Evolutionary conservation across 148 eudicot genomes (phyloP).

Genomic region (Amaranthus cruentus): DNA sequence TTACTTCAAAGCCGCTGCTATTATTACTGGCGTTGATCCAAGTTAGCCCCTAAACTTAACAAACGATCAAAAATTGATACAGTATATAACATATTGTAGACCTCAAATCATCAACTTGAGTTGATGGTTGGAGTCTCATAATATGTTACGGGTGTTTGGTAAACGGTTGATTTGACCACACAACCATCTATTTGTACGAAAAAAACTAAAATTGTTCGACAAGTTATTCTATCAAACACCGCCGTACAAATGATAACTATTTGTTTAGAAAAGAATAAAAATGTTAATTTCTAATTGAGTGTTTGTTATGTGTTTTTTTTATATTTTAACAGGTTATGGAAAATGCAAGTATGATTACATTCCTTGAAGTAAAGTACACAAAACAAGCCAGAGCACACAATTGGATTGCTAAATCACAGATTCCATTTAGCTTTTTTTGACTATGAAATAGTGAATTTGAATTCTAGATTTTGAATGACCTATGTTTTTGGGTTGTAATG

Average conservation of each 20-base stretch:
- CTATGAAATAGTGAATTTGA: background rate
- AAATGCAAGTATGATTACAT: conserved; percentile 40
- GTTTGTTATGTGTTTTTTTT: background rate
- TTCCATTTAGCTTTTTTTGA: background rate
- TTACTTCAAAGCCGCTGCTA: conserved; percentile 67
- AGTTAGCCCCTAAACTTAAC: conserved; percentile 31
- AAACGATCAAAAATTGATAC: too few relatives aligned
- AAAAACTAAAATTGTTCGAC: too few relatives aligned
- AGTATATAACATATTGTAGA: too few relatives aligned
- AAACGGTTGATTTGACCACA: too few relatives aligned
- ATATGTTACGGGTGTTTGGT: too few relatives aligned
- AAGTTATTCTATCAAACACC: too few relatives aligned
- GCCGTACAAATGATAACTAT: too few relatives aligned
- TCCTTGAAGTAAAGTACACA: conserved; percentile 1
- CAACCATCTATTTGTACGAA: too few relatives aligned
- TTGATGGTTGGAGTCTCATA: too few relatives aligned
- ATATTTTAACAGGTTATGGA: conserved; percentile 36
- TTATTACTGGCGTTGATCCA: conserved; percentile 56
- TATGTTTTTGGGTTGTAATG: background rate
- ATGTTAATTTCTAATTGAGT: background rate
- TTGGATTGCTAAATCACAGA: background rate
- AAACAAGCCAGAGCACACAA: background rate
- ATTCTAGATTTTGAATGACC: background rate
- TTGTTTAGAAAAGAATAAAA: too few relatives aligned
- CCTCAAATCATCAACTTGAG: too few relatives aligned